phyloP scores from a whole-genome alignment of 257 asterid genomes.

The Nicotiana tomentosiformis region DNA sequence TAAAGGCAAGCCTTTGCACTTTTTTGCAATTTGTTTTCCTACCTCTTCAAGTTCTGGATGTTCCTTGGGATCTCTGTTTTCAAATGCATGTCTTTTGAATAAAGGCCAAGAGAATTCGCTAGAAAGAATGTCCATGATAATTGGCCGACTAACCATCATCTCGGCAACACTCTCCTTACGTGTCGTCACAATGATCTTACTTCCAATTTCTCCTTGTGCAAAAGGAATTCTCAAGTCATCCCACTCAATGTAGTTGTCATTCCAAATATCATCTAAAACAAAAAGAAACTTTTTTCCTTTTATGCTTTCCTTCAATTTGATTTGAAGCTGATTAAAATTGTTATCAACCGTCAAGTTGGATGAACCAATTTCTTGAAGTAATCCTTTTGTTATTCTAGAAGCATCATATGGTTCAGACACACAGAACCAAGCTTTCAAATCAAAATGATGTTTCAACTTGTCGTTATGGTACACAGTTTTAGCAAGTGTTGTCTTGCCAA shows the following conservation, averaged over 20 bases:
- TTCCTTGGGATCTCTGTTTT: not conserved
- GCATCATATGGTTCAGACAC: conserved; percentile 15
- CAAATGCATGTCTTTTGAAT: conserved; percentile 12
- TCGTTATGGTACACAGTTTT: conserved; percentile 11
- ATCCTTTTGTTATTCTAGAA: not conserved
- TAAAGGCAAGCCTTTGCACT: conserved; percentile 12
- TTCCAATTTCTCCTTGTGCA: not conserved
- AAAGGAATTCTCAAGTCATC: conserved; percentile 2
- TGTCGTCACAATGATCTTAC: conserved; percentile 17
- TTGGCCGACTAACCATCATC: not conserved
- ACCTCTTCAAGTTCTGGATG: not conserved
- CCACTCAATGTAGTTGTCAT: not conserved
- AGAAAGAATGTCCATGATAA: not conserved
- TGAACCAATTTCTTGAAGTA: not conserved
- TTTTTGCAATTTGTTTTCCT: not conserved
- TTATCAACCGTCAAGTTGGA: not conserved
- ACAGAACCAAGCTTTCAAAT: conserved; percentile 9
- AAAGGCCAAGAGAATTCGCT: conserved; percentile 3
- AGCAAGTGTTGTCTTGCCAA: conserved; percentile 8
- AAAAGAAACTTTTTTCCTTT: not conserved
- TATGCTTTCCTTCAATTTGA: not conserved
- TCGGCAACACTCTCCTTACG: conserved; percentile 7
- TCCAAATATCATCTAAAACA: conserved; percentile 24
- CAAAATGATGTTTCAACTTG: not conserved
- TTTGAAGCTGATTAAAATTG: not conserved